Conservation (phyloP, 495 filamentous ascomycete genomes). For the Penicillium silybi region DNA sequence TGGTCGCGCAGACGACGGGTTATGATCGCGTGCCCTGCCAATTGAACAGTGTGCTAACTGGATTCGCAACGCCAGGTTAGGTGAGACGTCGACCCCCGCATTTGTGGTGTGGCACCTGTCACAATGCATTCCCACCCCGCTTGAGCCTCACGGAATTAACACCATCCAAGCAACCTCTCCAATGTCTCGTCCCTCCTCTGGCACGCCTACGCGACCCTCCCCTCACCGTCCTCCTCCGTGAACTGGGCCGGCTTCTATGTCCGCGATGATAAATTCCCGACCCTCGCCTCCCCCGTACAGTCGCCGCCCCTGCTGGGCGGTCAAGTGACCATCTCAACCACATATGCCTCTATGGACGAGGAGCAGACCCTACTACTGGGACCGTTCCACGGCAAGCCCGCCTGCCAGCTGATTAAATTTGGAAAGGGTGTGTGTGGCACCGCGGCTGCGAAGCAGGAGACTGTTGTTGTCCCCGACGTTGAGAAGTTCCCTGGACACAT, state of each 20-base stretch:
- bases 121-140: neutral
- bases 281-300: constrained; percentile 28
- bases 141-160: constrained; percentile 1
- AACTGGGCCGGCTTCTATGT: constrained; percentile 97
- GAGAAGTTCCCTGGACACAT: constrained; percentile 81
- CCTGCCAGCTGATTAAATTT: constrained; percentile 81
- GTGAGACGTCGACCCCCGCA: constrained; percentile 32
- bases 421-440: constrained; percentile 80
- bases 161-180: constrained; percentile 66
- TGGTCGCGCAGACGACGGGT: neutral
- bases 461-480: constrained; percentile 73
- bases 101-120: neutral
- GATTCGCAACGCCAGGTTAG: constrained; percentile 47
- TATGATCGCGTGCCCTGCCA: neutral
- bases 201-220: constrained; percentile 78
- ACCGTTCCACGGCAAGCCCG: constrained; percentile 84
- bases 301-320: constrained; percentile 18
- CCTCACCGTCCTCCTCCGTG: constrained; percentile 64
- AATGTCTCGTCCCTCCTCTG: constrained; percentile 82
- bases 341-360: constrained; percentile 17
- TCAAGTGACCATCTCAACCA: constrained; percentile 23
- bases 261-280: constrained; percentile 54
- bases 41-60: constrained; percentile 7
- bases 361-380: constrained; percentile 63
- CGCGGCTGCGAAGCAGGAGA: constrained; percentile 59